Evolutionary conservation across 495 filamentous ascomycete genomes (phyloP).

Genomic region (Sabuloglossum arenarium): DNA sequence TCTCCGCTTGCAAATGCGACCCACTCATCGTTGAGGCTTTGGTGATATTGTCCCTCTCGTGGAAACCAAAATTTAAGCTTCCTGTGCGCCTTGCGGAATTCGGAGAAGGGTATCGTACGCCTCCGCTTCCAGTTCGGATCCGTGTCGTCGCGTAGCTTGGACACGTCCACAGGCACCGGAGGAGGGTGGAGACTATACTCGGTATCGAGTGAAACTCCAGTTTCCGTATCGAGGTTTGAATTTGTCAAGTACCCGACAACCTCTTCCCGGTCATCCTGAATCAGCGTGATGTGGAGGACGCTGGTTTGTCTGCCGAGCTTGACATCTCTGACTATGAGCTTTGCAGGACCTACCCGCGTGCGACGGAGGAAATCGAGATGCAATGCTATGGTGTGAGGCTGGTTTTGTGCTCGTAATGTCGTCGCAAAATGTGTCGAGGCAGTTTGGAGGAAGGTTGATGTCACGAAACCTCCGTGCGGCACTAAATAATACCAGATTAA

Average conservation of each 20-base stretch:
- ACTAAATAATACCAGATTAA: constrained; percentile 26
- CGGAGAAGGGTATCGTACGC: constrained; percentile 19
- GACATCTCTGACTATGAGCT: constrained; percentile 42
- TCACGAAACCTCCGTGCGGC: constrained; percentile 66
- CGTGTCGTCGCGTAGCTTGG: constrained; percentile 15
- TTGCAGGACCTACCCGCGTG: constrained; percentile 38
- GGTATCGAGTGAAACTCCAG: constrained; percentile 33
- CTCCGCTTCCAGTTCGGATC: constrained; percentile 24
- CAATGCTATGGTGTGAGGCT: constrained; percentile 40
- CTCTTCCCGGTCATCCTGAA: constrained; percentile 33
- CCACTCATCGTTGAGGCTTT: constrained; percentile 42
- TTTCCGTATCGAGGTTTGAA: constrained; percentile 33
- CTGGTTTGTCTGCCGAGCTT: constrained; percentile 54
- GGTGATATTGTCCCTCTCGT: constrained; percentile 20
- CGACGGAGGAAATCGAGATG: constrained; percentile 57
- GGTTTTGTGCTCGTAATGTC: constrained; percentile 35
- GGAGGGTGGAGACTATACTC: constrained; percentile 27
- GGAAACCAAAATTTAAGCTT: constrained; percentile 37
- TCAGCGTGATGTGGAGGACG: constrained; percentile 46
- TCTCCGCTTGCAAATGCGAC: constrained; percentile 25
- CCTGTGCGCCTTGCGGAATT: constrained; percentile 30
- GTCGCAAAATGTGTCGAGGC: constrained; percentile 41
- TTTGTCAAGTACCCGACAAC: constrained; percentile 52
- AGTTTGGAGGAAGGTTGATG: constrained; percentile 38
- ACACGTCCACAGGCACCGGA: constrained; percentile 24